Evolutionary conservation across 2,329 filamentous ascomycete genomes (phyloP).

Genomic region (Cercospora sp.): DNA sequence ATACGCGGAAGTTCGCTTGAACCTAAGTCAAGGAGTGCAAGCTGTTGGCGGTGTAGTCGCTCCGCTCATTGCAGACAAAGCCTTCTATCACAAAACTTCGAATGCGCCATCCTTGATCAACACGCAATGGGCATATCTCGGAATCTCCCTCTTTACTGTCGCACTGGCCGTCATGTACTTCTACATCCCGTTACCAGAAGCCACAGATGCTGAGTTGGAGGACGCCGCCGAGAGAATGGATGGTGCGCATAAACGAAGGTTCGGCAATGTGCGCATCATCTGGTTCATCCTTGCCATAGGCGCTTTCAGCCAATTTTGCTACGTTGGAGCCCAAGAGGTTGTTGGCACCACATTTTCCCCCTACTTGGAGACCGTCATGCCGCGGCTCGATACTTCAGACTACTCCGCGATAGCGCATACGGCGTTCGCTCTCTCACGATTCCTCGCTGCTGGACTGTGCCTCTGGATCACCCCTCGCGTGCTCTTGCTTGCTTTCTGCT

Average conservation of each 20-base stretch:
- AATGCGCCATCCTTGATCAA: slow-evolving; percentile 57
- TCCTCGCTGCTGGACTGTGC: slow-evolving; percentile 55
- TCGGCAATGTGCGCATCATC: slow-evolving; percentile 52
- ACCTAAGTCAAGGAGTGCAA: slow-evolving; percentile 62
- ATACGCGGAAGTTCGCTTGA: slow-evolving; percentile 61
- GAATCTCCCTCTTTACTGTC: slow-evolving; percentile 62
- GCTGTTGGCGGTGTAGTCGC: slow-evolving; percentile 62
- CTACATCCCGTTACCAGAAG: slow-evolving; percentile 63
- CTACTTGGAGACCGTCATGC: slow-evolving; percentile 47
- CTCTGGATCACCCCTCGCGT: slow-evolving; percentile 60
- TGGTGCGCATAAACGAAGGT: slow-evolving; percentile 50
- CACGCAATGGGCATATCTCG: slow-evolving; percentile 66
- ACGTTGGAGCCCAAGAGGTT: slow-evolving; percentile 62
- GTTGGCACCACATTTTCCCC: slow-evolving; percentile 51
- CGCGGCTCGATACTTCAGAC: slow-evolving; percentile 41
- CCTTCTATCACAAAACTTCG: slow-evolving; percentile 53
- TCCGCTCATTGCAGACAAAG: slow-evolving; percentile 60
- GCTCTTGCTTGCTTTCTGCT: slow-evolving; percentile 56
- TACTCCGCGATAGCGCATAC: slow-evolving; percentile 58
- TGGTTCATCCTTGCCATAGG: slow-evolving; percentile 59
- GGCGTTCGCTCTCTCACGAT: slow-evolving; percentile 60
- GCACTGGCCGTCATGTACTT: slow-evolving; percentile 61
- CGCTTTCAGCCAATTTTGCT: slow-evolving; percentile 59
- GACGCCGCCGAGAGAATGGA: slow-evolving; percentile 55
- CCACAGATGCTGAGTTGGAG: slow-evolving; percentile 61